phyloP scores from a whole-genome alignment of 768 basidiomycete species.

The Kwoniella bestiolae region DNA sequence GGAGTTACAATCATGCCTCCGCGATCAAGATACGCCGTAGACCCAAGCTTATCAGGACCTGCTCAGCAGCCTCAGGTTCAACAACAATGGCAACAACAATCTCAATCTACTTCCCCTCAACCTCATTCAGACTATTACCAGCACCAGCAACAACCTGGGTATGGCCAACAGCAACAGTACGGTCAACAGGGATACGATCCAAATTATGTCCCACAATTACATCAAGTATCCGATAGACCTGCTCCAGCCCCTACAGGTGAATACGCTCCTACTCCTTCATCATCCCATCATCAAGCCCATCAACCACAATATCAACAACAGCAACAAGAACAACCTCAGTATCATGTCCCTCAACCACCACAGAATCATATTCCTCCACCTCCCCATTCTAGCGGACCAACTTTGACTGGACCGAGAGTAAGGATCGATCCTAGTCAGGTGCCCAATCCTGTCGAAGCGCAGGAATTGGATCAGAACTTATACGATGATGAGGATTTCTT shows the following conservation, averaged over 20 bases:
- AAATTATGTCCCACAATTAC: conserved; percentile 32
- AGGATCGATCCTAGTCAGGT: conserved; percentile 84
- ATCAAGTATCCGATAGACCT: conserved; percentile 35
- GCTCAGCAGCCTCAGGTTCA: conserved; percentile 21
- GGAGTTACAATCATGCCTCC: conserved; percentile 40
- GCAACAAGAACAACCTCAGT: conserved; percentile 22
- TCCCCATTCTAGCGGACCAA: conserved; percentile 69
- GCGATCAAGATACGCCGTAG: conserved; percentile 52
- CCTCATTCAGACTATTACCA: conserved; percentile 17
- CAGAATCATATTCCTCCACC: conserved; percentile 66
- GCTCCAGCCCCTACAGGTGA: conserved; percentile 28
- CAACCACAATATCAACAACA: conserved; percentile 26
- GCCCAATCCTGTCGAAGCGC: conserved; percentile 82
- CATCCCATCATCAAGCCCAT: conserved; percentile 21
- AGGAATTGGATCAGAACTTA: conserved; percentile 75
- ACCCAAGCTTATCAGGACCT: conserved; percentile 43
- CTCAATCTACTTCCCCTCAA: conserved; percentile 8
- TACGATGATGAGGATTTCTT: conserved; percentile 75
- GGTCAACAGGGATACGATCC: conserved; percentile 27
- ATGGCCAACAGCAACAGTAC: conserved; percentile 24
- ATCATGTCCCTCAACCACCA: conserved; percentile 26
- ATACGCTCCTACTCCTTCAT: conserved; percentile 32
- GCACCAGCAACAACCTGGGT: conserved; percentile 31
- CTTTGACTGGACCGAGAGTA: conserved; percentile 63
- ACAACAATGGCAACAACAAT: conserved; percentile 7